A percentile compares a stretch with the other conserved stretches of the same genome.
These are phyloP conservation scores for Triangularia setosa DNA, from an alignment of 2,329 filamentous ascomycete species.

Conservation along the genomic window DNA sequence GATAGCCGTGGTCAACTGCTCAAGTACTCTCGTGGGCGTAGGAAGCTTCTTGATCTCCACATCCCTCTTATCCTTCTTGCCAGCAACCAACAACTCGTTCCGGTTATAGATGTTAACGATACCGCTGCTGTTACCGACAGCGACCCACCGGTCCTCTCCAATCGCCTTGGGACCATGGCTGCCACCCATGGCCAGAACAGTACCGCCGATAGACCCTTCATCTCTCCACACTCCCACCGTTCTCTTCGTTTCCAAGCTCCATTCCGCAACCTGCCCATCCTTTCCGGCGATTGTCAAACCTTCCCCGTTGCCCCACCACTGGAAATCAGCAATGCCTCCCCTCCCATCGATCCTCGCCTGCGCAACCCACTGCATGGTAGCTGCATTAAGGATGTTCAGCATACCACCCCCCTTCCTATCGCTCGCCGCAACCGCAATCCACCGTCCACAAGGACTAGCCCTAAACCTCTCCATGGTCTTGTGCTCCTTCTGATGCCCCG, in stretches of 20 bases:
- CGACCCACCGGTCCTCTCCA: conserved; percentile 84
- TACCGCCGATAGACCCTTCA: conserved; percentile 82
- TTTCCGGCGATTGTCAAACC: conserved; percentile 80
- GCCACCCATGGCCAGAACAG: conserved; percentile 75
- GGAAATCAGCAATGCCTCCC: conserved; percentile 83
- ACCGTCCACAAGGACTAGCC: conserved; percentile 78
- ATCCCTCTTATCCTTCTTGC: conserved; percentile 28
- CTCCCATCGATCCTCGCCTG: conserved; percentile 77
- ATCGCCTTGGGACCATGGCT: conserved; percentile 55
- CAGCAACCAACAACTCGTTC: conserved; percentile 51
- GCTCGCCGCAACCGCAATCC: conserved; percentile 78
- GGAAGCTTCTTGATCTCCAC: conserved; percentile 61
- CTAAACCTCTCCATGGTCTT: conserved; percentile 88
- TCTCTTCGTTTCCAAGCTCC: conserved; percentile 63
- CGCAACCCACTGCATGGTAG: conserved; percentile 81
- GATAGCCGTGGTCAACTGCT: conserved; percentile 83
- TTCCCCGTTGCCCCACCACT: conserved; percentile 83
- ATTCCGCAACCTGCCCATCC: conserved; percentile 88
- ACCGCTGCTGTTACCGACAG: conserved; percentile 78
- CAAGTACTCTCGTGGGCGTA: conserved; percentile 67
- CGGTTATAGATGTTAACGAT: conserved; percentile 95
- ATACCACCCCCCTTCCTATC: conserved; percentile 81
- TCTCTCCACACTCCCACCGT: conserved; percentile 84
- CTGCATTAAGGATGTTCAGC: conserved; percentile 77
- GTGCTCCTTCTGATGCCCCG: conserved; percentile 76